These are phyloP conservation scores for Rhododendron williamsianum DNA, from an alignment of 148 eudicot genomes.

Conservation along the genomic window DNA sequence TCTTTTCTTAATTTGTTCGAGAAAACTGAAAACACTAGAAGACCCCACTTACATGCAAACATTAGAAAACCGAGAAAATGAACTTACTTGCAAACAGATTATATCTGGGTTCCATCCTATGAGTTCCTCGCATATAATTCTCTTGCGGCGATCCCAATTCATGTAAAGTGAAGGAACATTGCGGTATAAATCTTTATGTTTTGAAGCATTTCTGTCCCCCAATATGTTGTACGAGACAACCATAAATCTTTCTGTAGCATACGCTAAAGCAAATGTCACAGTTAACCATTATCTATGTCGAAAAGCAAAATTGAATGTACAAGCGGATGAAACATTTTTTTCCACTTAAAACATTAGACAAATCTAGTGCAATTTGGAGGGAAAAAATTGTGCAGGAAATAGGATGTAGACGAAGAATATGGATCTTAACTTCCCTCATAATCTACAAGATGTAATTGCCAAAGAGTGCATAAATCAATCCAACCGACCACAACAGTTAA, in stretches of 20 bases:
- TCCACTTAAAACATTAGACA: neutral
- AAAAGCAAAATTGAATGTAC: neutral
- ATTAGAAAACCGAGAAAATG: neutral
- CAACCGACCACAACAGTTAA: neutral
- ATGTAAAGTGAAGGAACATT: slow-evolving; percentile 24
- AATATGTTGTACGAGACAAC: slow-evolving; percentile 29
- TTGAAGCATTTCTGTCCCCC: slow-evolving; percentile 33
- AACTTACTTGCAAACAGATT: slow-evolving; percentile 31
- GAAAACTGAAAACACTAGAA: neutral
- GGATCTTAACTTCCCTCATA: neutral
- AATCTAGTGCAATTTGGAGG: neutral
- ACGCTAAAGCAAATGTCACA: neutral
- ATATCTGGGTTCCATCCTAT: slow-evolving; percentile 26
- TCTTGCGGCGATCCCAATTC: slow-evolving; percentile 28
- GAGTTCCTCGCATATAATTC: slow-evolving; percentile 23
- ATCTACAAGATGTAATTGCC: neutral
- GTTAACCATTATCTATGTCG: neutral
- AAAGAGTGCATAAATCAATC: neutral
- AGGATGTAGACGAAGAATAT: neutral
- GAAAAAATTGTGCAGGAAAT: neutral
- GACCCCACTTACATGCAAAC: too few relatives aligned
- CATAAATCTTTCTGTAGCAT: slow-evolving; percentile 20
- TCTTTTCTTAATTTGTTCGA: neutral
- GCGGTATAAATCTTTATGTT: slow-evolving; percentile 28
- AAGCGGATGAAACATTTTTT: neutral